Base-by-base conservation (phyloP, 106 monocot genomes). In the Allium cepa region DNA sequence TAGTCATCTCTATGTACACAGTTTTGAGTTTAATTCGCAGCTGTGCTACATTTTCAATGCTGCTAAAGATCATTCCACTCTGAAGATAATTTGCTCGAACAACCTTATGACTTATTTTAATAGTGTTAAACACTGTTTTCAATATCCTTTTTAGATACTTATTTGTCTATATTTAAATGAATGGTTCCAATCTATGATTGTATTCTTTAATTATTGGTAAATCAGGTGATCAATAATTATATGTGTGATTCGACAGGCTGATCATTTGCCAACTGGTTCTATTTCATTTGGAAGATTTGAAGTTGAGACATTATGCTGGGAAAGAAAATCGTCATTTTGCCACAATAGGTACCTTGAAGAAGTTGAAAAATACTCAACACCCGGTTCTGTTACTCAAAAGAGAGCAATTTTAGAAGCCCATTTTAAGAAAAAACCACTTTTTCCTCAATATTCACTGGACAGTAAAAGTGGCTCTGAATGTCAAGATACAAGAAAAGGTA, bases 211-310 rank as follows among this genome's bases (percentile, higher is more conserved):
- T 8, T 9, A 17, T 27, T 67, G 7, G 14, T 64, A 49, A 49
- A 16, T 49, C 8, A 64, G 48, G 64, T 7, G 14, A 26, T 67
- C 27, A 49, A 8, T 73, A 66, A 73, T 49, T 64, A 15, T 49
- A 3, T 17, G 14, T 17, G 14, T 64, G 27, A 11, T 13, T 80
- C 76, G 58, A 11, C 88, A 92, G 88, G 74, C 63, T 77, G 85
- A 83, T 45, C 71, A 27, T 69, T 73, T 80, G 57, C 63, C 71
- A 17, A 76, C 76, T 69, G 85, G 77, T 70, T 92, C 92, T 26
- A 60, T 88, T 80, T 85, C 92, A 66, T 92, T 92, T 79, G 92
- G 92, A 70, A 82, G 83, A 52, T 92, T 88, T 78, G 92, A 92
- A 58, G 15, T 70, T 18, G 92, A 88, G 67, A 59, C 78, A 11